Evolutionary conservation across 1,284 basidiomycete genomes (phyloP).

Genomic region (Inonotus hispidus): DNA sequence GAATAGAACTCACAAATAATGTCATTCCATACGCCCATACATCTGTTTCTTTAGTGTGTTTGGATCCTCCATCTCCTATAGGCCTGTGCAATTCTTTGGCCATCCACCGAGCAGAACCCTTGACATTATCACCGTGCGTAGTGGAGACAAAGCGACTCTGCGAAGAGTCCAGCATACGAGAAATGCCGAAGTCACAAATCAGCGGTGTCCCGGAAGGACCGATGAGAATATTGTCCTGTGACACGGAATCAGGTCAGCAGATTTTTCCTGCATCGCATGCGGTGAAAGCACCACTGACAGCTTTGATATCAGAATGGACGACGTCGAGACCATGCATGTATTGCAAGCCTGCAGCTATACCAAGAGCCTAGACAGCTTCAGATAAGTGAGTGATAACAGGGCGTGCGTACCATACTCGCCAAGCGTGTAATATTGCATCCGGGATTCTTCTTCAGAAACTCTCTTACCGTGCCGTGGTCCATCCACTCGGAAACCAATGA

Average conservation of each 20-base stretch:
- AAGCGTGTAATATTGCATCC: neutral
- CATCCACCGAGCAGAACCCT: slow-evolving; percentile 7
- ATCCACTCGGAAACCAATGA: slow-evolving; percentile 17
- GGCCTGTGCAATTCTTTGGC: neutral
- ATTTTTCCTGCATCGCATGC: neutral
- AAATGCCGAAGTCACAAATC: slow-evolving; percentile 12
- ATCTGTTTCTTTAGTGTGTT: slow-evolving; percentile 5
- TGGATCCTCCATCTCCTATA: neutral
- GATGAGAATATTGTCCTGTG: slow-evolving; percentile 10
- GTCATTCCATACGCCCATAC: slow-evolving; percentile 14
- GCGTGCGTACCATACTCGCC: neutral
- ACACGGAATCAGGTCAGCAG: neutral
- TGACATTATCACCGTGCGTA: neutral
- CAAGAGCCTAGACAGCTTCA: neutral
- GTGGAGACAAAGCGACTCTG: neutral
- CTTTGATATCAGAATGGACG: slow-evolving; percentile 6
- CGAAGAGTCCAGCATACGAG: neutral
- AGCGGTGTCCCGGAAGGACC: neutral
- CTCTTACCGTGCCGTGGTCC: slow-evolving; percentile 1
- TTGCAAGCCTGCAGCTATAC: neutral
- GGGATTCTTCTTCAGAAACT: neutral
- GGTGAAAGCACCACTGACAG: slow-evolving; percentile 1
- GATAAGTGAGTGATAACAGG: neutral
- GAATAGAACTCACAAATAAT: neutral
- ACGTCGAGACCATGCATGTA: neutral